phyloP scores from a whole-genome alignment of 2,329 filamentous ascomycete genomes.

The Penicillium sp. region DNA sequence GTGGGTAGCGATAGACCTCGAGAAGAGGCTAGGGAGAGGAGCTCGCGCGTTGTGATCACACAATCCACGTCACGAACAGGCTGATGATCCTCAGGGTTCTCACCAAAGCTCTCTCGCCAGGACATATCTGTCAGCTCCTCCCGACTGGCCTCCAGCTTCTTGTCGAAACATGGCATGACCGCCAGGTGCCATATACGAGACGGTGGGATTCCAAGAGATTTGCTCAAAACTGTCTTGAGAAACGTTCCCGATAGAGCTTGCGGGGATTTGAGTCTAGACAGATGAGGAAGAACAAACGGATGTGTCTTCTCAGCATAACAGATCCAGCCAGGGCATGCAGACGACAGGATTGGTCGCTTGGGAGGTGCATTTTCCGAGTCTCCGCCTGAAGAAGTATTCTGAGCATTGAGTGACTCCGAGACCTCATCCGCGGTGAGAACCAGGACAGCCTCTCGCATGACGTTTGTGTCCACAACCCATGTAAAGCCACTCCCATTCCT shows the following conservation, averaged over 20 bases:
- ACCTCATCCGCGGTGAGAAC: slow-evolving; percentile 75
- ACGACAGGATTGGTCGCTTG: slow-evolving; percentile 61
- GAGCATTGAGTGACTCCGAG: slow-evolving; percentile 38
- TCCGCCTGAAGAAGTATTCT: slow-evolving; percentile 12
- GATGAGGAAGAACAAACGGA: slow-evolving; percentile 83
- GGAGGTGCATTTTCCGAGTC: slow-evolving; percentile 27
- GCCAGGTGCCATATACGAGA: slow-evolving; percentile 90
- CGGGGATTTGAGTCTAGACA: slow-evolving; percentile 88
- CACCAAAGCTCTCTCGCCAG: slow-evolving; percentile 53
- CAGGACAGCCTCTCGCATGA: slow-evolving; percentile 76
- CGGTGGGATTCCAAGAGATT: slow-evolving; percentile 66
- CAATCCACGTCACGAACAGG: slow-evolving; percentile 87
- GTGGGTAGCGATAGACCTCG: slow-evolving; percentile 73
- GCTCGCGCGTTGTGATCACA: slow-evolving; percentile 93
- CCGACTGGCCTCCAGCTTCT: slow-evolving; percentile 93
- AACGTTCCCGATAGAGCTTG: slow-evolving; percentile 89
- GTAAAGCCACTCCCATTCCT: slow-evolving; percentile 72
- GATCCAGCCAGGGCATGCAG: slow-evolving; percentile 95
- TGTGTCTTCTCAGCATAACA: slow-evolving; percentile 99
- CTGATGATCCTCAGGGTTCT: slow-evolving; percentile 33
- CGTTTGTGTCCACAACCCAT: slow-evolving; percentile 89
- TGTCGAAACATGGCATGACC: slow-evolving; percentile 98
- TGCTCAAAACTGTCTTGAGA: slow-evolving; percentile 79
- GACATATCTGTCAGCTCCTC: slow-evolving; percentile 81
- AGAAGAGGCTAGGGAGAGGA: slow-evolving; percentile 82